phyloP scores from a whole-genome alignment of 2,329 filamentous ascomycete species.

The Ophiostoma piceae region DNA sequence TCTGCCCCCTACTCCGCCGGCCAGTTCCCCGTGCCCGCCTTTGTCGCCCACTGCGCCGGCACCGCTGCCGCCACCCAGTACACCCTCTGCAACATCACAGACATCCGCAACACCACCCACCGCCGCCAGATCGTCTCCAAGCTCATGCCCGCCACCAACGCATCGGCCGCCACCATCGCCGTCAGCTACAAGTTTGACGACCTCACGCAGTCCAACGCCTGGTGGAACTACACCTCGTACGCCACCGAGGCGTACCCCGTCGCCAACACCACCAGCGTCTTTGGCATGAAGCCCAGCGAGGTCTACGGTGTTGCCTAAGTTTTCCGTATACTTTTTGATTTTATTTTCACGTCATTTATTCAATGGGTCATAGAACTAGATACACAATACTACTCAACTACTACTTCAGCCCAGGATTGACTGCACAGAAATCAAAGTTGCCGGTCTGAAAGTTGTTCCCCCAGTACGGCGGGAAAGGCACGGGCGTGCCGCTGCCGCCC shows the following conservation, averaged over 20 bases:
- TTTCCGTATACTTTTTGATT: not conserved
- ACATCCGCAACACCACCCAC: constrained; percentile 28
- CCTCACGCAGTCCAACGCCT: constrained; percentile 22
- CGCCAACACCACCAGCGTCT: not conserved
- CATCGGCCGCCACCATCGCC: constrained; percentile 31
- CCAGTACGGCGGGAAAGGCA: not conserved
- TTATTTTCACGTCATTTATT: not conserved
- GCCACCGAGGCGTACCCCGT: constrained; percentile 18
- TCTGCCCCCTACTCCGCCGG: constrained; percentile 31
- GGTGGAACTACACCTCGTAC: constrained; percentile 25
- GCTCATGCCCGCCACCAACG: constrained; percentile 30
- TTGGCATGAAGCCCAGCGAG: constrained; percentile 7
- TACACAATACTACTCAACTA: not conserved
- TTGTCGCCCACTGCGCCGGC: constrained; percentile 34
- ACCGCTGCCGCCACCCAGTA: constrained; percentile 30
- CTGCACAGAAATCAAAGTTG: constrained; percentile 6
- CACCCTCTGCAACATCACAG: constrained; percentile 29
- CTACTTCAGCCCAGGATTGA: not conserved
- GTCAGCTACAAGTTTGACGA: constrained; percentile 34
- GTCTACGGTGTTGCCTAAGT: not conserved
- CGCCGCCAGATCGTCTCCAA: constrained; percentile 31
- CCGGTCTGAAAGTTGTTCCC: not conserved
- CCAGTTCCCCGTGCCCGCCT: constrained; percentile 31
- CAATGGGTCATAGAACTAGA: not conserved
- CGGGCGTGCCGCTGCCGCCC: constrained; percentile 5